Evolutionary conservation across 73 alveolate genomes (phyloP).

Genomic region (Paramecium biaurelia): DNA sequence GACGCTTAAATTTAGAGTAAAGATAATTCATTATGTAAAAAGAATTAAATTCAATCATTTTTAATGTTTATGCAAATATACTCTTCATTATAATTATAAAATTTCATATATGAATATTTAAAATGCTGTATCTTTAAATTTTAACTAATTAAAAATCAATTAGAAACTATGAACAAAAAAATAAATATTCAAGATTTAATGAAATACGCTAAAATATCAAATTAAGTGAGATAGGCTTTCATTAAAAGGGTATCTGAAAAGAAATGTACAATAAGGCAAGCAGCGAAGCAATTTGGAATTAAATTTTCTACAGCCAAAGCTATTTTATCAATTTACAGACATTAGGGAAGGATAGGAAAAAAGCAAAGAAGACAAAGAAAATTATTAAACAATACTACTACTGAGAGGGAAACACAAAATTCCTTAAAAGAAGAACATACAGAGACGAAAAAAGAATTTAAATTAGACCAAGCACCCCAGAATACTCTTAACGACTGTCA

Average conservation of each 20-base stretch:
- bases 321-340: not conserved
- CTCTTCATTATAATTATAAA: not conserved
- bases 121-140: not conserved
- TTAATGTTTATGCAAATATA: not conserved
- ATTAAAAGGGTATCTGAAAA: not conserved
- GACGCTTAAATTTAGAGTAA: not conserved
- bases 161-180: not conserved
- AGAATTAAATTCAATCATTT: not conserved
- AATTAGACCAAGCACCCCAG: not conserved
- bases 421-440: not conserved
- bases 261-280: constrained; percentile 28
- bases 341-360: constrained; percentile 53
- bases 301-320: constrained; percentile 56
- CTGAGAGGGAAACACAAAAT: not conserved
- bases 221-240: constrained; percentile 37
- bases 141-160: not conserved
- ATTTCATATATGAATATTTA: not conserved
- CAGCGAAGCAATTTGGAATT: constrained; percentile 45
- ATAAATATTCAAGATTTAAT: not conserved
- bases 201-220: constrained; percentile 37
- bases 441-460: not conserved
- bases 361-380: not conserved
- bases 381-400: not conserved
- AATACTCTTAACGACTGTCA: not conserved
- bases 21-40: not conserved